A percentile compares a stretch with the other conserved stretches of the same genome.
These are phyloP conservation scores for Gossypium bickii DNA, from an alignment of 345 rosid genomes.

Conservation along the genomic window DNA sequence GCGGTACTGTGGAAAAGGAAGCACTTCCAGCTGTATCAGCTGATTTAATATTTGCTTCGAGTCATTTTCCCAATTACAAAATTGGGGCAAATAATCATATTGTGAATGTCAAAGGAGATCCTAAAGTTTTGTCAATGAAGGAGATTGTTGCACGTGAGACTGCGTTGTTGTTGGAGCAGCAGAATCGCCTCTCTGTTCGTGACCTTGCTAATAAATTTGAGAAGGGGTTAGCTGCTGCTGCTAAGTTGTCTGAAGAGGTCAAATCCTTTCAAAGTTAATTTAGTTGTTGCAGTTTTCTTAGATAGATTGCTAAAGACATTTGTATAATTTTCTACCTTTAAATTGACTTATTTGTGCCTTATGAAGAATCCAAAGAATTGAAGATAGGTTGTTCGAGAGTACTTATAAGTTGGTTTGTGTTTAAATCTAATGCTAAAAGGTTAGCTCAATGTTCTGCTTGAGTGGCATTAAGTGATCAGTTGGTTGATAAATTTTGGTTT, in stretches of 20 bases:
- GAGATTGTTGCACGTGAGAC: slow-evolving; percentile 94
- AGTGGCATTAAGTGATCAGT: background rate
- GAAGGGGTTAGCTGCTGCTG: slow-evolving; percentile 91
- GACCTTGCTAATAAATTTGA: slow-evolving; percentile 94
- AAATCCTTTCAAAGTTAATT: slow-evolving; percentile 15
- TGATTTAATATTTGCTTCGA: slow-evolving; percentile 77
- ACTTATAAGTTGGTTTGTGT: background rate
- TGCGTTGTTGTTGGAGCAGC: slow-evolving; percentile 82
- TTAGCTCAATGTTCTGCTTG: slow-evolving; percentile 69
- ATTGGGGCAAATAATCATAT: slow-evolving; percentile 79
- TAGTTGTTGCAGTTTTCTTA: background rate
- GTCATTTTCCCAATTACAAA: slow-evolving; percentile 80
- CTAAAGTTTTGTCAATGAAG: slow-evolving; percentile 76
- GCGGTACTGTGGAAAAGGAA: slow-evolving; percentile 56
- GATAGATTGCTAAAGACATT: background rate
- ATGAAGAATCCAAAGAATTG: background rate
- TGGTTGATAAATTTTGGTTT: background rate
- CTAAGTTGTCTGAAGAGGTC: slow-evolving; percentile 94
- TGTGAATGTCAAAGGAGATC: slow-evolving; percentile 62
- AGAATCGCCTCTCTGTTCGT: slow-evolving; percentile 91
- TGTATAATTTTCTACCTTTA: background rate
- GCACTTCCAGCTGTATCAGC: slow-evolving; percentile 69
- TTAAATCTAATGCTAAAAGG: slow-evolving; percentile 29
- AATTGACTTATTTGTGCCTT: background rate
- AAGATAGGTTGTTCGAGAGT: background rate